phyloP scores from a whole-genome alignment of 805 yeast genomes.

The Schwanniomyces polymorphus region DNA sequence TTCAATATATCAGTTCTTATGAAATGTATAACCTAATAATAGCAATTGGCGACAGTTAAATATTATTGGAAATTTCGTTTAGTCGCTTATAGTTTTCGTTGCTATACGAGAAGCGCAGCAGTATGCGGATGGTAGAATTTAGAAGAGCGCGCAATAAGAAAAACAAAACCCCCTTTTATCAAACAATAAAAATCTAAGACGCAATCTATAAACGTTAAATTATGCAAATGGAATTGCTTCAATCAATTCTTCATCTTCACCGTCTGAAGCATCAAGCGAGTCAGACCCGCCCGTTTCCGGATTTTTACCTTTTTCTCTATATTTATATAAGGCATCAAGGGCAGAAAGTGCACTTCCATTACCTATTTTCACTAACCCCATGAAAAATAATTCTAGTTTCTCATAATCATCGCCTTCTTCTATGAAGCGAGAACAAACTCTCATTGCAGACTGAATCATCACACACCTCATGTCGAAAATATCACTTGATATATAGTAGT shows the following conservation, averaged over 20 bases:
- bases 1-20: not conserved
- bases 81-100: not conserved
- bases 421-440: constrained; percentile 19
- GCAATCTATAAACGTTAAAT: not conserved
- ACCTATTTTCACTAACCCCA: constrained; percentile 30
- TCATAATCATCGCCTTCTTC: constrained; percentile 26
- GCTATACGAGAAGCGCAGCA: not conserved
- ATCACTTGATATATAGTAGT: constrained; percentile 22
- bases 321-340: constrained; percentile 8
- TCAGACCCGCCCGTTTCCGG: not conserved
- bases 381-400: constrained; percentile 27
- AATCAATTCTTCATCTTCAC: not conserved
- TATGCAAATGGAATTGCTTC: constrained; percentile 3
- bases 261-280: not conserved
- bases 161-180: not conserved
- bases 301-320: constrained; percentile 6
- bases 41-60: not conserved
- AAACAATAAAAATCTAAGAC: no score
- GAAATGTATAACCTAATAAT: not conserved
- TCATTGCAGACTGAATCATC: constrained; percentile 32
- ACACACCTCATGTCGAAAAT: constrained; percentile 30
- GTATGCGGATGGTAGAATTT: no score
- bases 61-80: not conserved
- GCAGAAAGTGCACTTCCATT: constrained; percentile 32
- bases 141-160: not conserved